Base-by-base conservation (phyloP, 495 filamentous ascomycete genomes). In the Penicillium steckii region DNA sequence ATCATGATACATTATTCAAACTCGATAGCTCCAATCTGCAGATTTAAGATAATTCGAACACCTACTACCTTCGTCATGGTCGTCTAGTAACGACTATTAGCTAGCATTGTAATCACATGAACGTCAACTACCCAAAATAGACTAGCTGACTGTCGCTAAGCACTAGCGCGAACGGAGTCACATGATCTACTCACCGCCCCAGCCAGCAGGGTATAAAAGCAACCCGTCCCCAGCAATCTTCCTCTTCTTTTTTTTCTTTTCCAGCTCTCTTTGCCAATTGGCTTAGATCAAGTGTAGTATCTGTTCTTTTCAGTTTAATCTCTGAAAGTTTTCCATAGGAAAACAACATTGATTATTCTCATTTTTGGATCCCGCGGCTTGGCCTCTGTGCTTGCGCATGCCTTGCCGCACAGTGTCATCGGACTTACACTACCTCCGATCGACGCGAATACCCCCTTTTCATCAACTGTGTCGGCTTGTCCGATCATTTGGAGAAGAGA, bases 241-340 rank as follows among this genome's bases (percentile, higher is more conserved):
- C 64, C 52, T 57, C 68, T 71, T 70, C 66, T 70, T 74, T 67
- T 69, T 70, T 77, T 72, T 72, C 66, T 77, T 75, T 57, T 75
- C 68, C 67, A 80, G 74, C 74, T 81, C 75, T 81, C 78, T 76
- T 80, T 80, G 73, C 71, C 76, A 70, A 71, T 75, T 77, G 72
- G 77, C 78, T 77, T 73, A 94, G 89, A 93, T 94, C 90, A 93
- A 92, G 90, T 94, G 89, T 94, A 93, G 89, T 94, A 95, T 94
- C 90, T 95, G 90, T 95, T 95, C 90, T 95, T 92, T 91, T 91
- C 87, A 93, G 88, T 92, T 90, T 92, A 91, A 92, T 81, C 78
- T 81, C 79, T 82, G 79, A 81, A 82, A 81, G 76, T 76, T 68
- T 74, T 70, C 84, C 82, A 86, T 73, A 77, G 56, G 83, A 78